A percentile compares a stretch with the other conserved stretches of the same genome.
phyloP scores from a whole-genome alignment of 2,329 filamentous ascomycete species.

The Fusarium algeriense region DNA sequence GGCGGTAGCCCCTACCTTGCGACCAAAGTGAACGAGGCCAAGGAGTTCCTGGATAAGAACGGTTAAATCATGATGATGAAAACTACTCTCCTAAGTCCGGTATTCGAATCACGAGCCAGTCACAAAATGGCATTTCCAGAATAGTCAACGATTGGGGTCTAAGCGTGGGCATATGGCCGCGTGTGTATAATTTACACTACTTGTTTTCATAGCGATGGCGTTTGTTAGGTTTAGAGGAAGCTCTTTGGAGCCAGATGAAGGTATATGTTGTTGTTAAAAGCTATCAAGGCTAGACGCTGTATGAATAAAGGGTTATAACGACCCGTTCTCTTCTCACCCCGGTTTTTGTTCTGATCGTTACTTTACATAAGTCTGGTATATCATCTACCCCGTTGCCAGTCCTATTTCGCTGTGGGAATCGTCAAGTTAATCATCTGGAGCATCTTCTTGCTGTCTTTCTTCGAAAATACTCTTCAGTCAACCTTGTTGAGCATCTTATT shows the following conservation, averaged over 20 bases:
- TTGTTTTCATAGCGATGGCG: constrained; percentile 61
- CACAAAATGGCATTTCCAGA: constrained; percentile 11
- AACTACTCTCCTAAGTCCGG: constrained; percentile 8
- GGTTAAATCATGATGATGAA: constrained; percentile 38
- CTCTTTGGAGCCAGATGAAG: constrained; percentile 35
- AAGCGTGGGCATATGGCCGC: constrained; percentile 24
- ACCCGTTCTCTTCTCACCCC: constrained; percentile 46
- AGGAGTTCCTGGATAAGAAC: constrained; percentile 89
- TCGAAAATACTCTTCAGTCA: constrained; percentile 14
- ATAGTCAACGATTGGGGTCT: constrained; percentile 27
- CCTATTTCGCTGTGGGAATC: not conserved
- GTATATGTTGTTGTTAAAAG: constrained; percentile 36
- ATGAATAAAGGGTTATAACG: constrained; percentile 40
- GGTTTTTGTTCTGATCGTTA: not conserved
- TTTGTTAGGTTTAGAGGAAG: constrained; percentile 50
- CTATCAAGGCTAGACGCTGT: constrained; percentile 42
- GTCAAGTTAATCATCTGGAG: not conserved
- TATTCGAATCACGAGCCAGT: constrained; percentile 5
- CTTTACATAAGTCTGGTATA: not conserved
- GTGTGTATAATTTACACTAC: constrained; percentile 54
- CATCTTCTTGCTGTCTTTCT: not conserved
- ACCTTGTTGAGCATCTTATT: constrained; percentile 16
- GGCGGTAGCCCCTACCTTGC: constrained; percentile 96
- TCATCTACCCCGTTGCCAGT: not conserved
- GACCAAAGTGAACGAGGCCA: constrained; percentile 98